Base-by-base conservation (phyloP, 2,329 filamentous ascomycete genomes). In the Fusarium nodosum region DNA sequence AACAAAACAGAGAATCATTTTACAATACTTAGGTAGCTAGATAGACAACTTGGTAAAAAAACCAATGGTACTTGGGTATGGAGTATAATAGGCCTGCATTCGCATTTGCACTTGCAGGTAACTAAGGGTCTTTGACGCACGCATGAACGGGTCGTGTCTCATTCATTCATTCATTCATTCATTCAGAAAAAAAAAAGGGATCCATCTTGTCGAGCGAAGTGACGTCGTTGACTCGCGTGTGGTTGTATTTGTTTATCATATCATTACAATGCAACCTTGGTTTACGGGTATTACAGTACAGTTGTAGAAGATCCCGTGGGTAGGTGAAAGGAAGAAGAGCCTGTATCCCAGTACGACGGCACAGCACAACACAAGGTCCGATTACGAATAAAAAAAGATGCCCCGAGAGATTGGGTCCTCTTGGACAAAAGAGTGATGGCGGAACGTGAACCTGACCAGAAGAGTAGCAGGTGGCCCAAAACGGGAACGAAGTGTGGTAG, bases 171-270 rank as follows among this genome's bases (percentile, higher is more conserved):
- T n/a, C n/a, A n/a, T n/a, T n/a, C n/a, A 33, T 18, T 41, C 45
- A 51, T 56, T 33, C n/a, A 53, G n/a, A n/a, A n/a, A n/a, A n/a
- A n/a, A 56, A 28, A 26, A 45, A 30, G 24, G 42, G 59, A 52
- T 55, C 59, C 65, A 68, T 65, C 6, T 33, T 33, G 33, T 64
- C 22, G 59, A 64, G 44, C 60, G 51, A 52, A 55, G 65, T 68
- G 65, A 68, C 65, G 64, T 68, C 59, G 65, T 69, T 60, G 64
- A 64, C 62, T 64, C 52, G 44, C 34, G 59, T 33, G 34, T 34
- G 42, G 44, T 48, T 36, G 34, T 33, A 62, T 36, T 50, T 45
- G 56, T 53, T 45, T 39, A 48, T 38, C 24, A 44, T 54, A 51
- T 30, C 48, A 51, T 51, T 39, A 15, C 24, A 39, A 51, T 51